Percentiles rank a stretch among this genome's conserved stretches.
These are phyloP conservation scores for Anaeromyces robustus DNA, from an alignment of 192 early-diverging fungal genomes.

Conservation along the genomic window DNA sequence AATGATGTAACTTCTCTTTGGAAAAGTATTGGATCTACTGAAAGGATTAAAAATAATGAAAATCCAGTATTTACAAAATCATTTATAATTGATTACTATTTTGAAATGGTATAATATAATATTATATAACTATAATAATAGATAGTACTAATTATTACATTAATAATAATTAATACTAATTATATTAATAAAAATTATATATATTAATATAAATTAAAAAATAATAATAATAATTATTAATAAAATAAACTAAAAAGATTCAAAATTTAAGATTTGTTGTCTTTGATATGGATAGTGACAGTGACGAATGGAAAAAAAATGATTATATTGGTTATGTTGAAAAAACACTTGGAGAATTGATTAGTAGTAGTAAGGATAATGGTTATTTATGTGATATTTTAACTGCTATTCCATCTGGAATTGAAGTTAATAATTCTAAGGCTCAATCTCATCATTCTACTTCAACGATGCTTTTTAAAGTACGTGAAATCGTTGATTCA, in stretches of 20 bases:
- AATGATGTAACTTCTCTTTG: not conserved
- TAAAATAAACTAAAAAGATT: not conserved
- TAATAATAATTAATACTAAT: too few species aligned
- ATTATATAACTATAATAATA: too few species aligned
- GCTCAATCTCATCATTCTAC: not conserved
- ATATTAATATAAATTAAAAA: too few species aligned
- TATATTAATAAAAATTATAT: too few species aligned
- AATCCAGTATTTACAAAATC: not conserved
- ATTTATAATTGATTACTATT: not conserved
- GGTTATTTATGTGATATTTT: not conserved
- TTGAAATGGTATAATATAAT: not conserved
- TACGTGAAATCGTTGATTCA: not conserved
- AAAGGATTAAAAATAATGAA: not conserved
- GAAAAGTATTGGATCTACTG: not conserved
- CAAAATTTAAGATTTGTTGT: not conserved
- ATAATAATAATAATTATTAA: too few species aligned
- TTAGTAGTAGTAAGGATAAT: not conserved
- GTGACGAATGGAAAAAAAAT: not conserved
- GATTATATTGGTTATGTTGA: not conserved
- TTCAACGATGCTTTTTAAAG: not conserved
- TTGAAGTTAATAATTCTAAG: not conserved
- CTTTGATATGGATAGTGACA: not conserved
- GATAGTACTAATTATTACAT: too few species aligned
- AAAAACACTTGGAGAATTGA: not conserved
- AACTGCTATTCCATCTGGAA: not conserved